Conservation (phyloP, 2,329 filamentous ascomycete species). For the Decorospora gaudefroyi region DNA sequence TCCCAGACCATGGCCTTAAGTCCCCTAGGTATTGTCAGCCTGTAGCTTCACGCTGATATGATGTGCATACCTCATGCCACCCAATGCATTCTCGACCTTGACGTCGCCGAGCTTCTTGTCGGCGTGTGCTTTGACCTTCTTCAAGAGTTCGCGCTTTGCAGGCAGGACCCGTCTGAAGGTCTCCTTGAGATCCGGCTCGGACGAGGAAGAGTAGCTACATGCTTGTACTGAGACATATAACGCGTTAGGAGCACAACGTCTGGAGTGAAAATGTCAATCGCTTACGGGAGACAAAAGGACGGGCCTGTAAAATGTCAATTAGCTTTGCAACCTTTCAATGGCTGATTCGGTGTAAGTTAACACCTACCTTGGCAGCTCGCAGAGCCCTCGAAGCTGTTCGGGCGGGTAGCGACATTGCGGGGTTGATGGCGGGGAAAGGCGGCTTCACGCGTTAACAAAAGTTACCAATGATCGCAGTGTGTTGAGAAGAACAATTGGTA, state of each 20-base stretch:
- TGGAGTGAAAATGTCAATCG: constrained; percentile 24
- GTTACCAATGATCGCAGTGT: too few relatives aligned
- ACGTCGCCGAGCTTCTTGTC: constrained; percentile 87
- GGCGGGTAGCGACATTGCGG: constrained; percentile 66
- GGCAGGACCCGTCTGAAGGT: constrained; percentile 84
- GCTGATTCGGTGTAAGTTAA: not conserved
- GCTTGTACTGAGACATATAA: constrained; percentile 41
- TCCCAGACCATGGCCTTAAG: constrained; percentile 99
- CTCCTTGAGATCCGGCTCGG: constrained; percentile 87
- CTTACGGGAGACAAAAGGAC: constrained; percentile 46
- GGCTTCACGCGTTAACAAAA: constrained; percentile 20
- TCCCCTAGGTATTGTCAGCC: constrained; percentile 55
- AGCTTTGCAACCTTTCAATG: constrained; percentile 10
- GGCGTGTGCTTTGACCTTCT: constrained; percentile 86
- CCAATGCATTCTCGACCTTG: constrained; percentile 90
- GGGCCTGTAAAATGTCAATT: constrained; percentile 29
- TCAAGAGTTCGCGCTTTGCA: constrained; percentile 88
- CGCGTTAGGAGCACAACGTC: constrained; percentile 17
- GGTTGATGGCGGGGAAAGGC: constrained; percentile 28
- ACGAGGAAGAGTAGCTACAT: constrained; percentile 70
- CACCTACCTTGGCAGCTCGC: constrained; percentile 65
- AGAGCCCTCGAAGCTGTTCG: constrained; percentile 66
- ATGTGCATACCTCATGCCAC: constrained; percentile 76
- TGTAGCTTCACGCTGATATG: not conserved
- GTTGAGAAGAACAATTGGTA: too few relatives aligned